These are phyloP conservation scores for Plasmodium inui DNA, from an alignment of 169 alveolate species.

Conservation along the genomic window DNA sequence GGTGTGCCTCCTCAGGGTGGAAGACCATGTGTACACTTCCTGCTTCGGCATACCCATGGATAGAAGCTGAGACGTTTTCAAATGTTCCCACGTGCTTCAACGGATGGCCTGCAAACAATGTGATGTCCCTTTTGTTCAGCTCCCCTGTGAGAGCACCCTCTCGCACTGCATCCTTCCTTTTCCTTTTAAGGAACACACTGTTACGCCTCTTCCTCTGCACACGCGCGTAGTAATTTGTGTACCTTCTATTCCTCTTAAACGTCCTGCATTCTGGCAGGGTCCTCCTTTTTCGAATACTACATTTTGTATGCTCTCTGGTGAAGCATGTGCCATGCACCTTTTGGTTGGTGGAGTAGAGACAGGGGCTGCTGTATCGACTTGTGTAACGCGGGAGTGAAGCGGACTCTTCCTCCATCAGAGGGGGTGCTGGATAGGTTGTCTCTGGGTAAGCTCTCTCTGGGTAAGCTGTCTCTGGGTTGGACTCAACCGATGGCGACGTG, in stretches of 20 bases:
- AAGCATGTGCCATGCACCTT: not conserved
- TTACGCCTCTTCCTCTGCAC: not conserved
- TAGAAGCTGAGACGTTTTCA: not conserved
- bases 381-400: not conserved
- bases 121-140: not conserved
- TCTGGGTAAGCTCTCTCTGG: no score
- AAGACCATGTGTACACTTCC: not conserved
- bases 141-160: not conserved
- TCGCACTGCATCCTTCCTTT: not conserved
- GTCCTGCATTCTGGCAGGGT: not conserved
- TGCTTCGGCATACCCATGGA: not conserved
- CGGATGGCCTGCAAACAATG: not conserved
- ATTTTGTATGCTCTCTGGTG: not conserved
- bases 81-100: not conserved
- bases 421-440: not conserved
- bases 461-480: not conserved
- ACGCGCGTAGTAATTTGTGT: not conserved
- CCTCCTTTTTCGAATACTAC: not conserved
- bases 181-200: not conserved
- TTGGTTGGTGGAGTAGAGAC: not conserved
- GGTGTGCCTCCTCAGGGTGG: not conserved
- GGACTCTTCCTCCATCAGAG: not conserved
- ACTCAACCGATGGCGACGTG: not conserved
- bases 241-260: not conserved
- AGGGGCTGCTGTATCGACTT: not conserved